These are phyloP conservation scores for Myxozyma neglecta DNA, from an alignment of 805 yeast species.

Conservation along the genomic window DNA sequence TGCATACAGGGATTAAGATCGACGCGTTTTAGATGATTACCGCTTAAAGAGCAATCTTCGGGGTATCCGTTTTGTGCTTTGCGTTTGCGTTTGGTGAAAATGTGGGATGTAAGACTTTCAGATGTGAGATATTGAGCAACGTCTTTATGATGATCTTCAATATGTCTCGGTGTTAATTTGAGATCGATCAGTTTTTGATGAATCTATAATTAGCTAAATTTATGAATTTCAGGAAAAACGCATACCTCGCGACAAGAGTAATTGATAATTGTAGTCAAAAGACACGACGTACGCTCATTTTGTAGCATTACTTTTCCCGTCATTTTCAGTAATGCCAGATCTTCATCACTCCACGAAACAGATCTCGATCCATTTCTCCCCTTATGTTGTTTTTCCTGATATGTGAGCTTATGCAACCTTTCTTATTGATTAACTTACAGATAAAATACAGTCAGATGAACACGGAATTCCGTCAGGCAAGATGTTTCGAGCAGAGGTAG, in stretches of 20 bases:
- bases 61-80: slow-evolving; percentile 23
- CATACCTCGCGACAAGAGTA: slow-evolving; percentile 24
- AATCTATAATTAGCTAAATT: slow-evolving; percentile 3
- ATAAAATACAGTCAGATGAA: slow-evolving; percentile 15
- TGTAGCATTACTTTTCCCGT: slow-evolving; percentile 18
- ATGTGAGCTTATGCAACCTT: neutral
- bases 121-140: neutral
- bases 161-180: slow-evolving; percentile 4
- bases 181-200: slow-evolving; percentile 13
- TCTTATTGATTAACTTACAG: neutral
- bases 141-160: neutral
- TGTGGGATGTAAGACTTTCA: neutral
- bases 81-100: slow-evolving; percentile 24
- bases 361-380: neutral
- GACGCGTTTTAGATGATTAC: slow-evolving; percentile 25
- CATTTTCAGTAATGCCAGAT: slow-evolving; percentile 19
- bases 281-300: slow-evolving; percentile 21
- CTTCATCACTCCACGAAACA: slow-evolving; percentile 25
- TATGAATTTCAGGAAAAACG: neutral
- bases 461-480: slow-evolving; percentile 22
- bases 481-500: slow-evolving; percentile 12
- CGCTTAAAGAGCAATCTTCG: slow-evolving; percentile 27
- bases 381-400: neutral
- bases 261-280: slow-evolving; percentile 18
- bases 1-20: slow-evolving; percentile 30